These are phyloP conservation scores for Coffea canephora DNA, from an alignment of 257 asterid species.

Conservation along the genomic window DNA sequence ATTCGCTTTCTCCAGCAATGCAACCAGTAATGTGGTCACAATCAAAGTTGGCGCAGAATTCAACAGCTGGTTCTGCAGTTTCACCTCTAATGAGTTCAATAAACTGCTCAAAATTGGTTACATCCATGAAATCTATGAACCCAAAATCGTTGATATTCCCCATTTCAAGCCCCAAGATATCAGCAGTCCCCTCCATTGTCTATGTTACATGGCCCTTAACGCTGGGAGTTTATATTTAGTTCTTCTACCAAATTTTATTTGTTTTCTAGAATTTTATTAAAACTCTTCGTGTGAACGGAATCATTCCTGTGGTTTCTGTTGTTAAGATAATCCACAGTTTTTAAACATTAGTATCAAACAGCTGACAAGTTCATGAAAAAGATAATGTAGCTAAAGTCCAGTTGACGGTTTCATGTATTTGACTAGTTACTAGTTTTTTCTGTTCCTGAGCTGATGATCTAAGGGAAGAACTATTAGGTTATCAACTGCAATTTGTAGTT, in stretches of 20 bases:
- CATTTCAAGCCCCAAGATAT: conserved; percentile 10
- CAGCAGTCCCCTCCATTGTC: conserved; percentile 30
- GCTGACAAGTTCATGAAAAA: background rate
- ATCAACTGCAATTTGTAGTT: no score
- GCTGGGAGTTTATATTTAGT: background rate
- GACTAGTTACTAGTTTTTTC: no score
- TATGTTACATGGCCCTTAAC: background rate
- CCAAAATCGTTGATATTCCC: conserved; percentile 34
- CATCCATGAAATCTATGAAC: conserved; percentile 52
- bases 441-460: background rate
- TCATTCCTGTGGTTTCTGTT: conserved; percentile 8
- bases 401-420: background rate
- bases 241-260: background rate
- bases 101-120: conserved; percentile 44
- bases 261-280: background rate
- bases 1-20: conserved; percentile 6
- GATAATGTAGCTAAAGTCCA: background rate
- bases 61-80: conserved; percentile 24
- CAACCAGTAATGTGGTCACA: conserved; percentile 24
- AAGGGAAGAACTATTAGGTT: background rate
- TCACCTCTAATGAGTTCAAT: conserved; percentile 46
- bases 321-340: background rate
- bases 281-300: conserved; percentile 30
- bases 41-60: conserved; percentile 26
- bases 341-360: background rate